Percentiles rank a stretch among this genome's conserved stretches.
Evolutionary conservation across 163 green algal species (phyloP).

Genomic region (Chlorella variabilis): DNA sequence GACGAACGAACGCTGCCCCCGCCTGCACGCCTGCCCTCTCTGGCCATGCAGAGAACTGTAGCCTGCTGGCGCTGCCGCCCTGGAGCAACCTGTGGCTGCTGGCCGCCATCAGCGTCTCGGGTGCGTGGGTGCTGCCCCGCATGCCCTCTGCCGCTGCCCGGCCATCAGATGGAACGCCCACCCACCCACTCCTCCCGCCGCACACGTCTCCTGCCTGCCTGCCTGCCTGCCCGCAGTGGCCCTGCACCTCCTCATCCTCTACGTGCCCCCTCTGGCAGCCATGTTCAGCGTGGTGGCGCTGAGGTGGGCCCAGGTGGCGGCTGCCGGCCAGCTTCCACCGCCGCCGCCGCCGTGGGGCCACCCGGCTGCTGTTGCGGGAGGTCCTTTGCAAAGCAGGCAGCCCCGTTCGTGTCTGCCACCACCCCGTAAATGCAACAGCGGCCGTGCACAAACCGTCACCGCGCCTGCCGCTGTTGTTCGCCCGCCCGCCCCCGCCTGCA

Average conservation of each 20-base stretch:
- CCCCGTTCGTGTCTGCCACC: too few relatives aligned
- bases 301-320: slow-evolving; percentile 65
- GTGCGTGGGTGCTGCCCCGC: not conserved
- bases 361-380: too few relatives aligned
- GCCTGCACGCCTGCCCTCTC: too few relatives aligned
- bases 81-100: slow-evolving; percentile 87
- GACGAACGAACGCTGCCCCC: too few relatives aligned
- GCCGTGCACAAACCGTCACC: too few relatives aligned
- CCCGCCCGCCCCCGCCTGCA: not conserved
- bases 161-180: too few relatives aligned
- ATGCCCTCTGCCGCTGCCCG: too few relatives aligned
- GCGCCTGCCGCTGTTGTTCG: too few relatives aligned
- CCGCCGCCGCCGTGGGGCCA: too few relatives aligned
- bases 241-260: slow-evolving; percentile 85
- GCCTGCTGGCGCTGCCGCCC: slow-evolving; percentile 61
- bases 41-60: slow-evolving; percentile 53
- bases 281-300: slow-evolving; percentile 71
- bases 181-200: not conserved
- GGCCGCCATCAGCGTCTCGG: slow-evolving; percentile 82
- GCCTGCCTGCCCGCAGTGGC: slow-evolving; percentile 50
- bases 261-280: slow-evolving; percentile 59
- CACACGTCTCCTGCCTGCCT: not conserved
- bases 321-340: too few relatives aligned
- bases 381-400: too few relatives aligned
- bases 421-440: too few relatives aligned